A percentile compares a stretch with the other conserved stretches of the same genome.
Conservation (phyloP, 371 early-diverging fungal species). For the Mortierella sp. region DNA sequence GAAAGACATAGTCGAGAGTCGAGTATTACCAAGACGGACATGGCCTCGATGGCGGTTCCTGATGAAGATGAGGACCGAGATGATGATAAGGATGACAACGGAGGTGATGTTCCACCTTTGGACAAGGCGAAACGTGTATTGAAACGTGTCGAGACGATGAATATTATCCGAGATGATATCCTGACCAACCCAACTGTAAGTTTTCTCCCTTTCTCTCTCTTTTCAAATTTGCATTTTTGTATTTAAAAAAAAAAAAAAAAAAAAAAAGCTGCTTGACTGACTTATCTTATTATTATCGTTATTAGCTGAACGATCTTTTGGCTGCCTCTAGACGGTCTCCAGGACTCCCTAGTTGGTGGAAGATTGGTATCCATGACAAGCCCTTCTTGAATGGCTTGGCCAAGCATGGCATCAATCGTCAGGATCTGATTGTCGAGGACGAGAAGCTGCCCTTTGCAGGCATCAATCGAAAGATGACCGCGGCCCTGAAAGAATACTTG, state of each 20-base stretch:
- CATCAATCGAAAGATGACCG: constrained; percentile 29
- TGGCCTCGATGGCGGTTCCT: constrained; percentile 33
- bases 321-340: constrained; percentile 39
- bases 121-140: constrained; percentile 79
- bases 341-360: constrained; percentile 73
- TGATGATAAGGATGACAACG: constrained; percentile 55
- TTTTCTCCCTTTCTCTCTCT: background rate
- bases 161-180: constrained; percentile 72
- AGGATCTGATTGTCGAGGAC: constrained; percentile 77
- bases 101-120: constrained; percentile 64
- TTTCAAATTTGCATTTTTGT: too few species aligned
- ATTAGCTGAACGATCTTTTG: constrained; percentile 37
- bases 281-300: background rate
- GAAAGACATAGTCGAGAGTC: constrained; percentile 58
- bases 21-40: constrained; percentile 44
- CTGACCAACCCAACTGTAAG: constrained; percentile 60
- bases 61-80: constrained; percentile 53
- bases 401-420: constrained; percentile 76
- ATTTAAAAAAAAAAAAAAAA: too few species aligned
- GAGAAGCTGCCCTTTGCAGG: constrained; percentile 66
- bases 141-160: constrained; percentile 80
- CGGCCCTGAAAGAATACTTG: constrained; percentile 17
- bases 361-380: constrained; percentile 71
- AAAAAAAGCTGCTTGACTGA: too few species aligned
- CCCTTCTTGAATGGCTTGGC: constrained; percentile 76